Base-by-base conservation (phyloP, 805 yeast species). In the Yarrowia sp. region DNA sequence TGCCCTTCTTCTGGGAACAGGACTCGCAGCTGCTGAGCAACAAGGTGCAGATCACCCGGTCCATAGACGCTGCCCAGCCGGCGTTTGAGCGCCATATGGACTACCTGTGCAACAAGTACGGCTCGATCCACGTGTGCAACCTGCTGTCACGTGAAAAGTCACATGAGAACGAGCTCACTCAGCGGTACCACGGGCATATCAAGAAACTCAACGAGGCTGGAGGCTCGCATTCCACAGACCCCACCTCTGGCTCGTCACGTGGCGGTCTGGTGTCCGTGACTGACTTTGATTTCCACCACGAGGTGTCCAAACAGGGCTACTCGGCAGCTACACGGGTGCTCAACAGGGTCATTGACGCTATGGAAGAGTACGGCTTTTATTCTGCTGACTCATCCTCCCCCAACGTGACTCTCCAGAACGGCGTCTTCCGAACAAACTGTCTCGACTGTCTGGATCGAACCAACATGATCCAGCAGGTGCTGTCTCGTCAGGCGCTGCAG, bases 1-100 rank as follows among this genome's bases (percentile, higher is more conserved):
- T 95, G 3, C 99, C 99, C 0, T 84, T 94, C 0, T 95, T 95
- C 75, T 95, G 99, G 99, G 99, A 95, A 77, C 99, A 95, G 78
- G 98, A 93, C 74, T 87, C 96, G 1, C 90, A 97, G 3, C 80
- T 94, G 70, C 85, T 95, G n/a, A 88, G 91, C 71, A 97, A 98
- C 26, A 95, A 93, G 75, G 92, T 94, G 63, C 89, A 89, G 50
- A 84, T 95, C 12, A 92, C 98, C 0, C 83, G 99, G 74, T 90
- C 97, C 1, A 79, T 85, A 52, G 98, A 92, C 72, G 98, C 98
- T 0, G 88, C 98, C 0, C 96, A 91, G 75, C 97, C 97, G 0
- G 86, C 93, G 0, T 94, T 94, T 75, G 88, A 89, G 71, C 84
- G 86, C 66, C 99, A 95, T 78, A 91, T 95, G 74, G 84, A 85